phyloP scores from a whole-genome alignment of 192 early-diverging fungal genomes.

The Coemansia reversa region DNA sequence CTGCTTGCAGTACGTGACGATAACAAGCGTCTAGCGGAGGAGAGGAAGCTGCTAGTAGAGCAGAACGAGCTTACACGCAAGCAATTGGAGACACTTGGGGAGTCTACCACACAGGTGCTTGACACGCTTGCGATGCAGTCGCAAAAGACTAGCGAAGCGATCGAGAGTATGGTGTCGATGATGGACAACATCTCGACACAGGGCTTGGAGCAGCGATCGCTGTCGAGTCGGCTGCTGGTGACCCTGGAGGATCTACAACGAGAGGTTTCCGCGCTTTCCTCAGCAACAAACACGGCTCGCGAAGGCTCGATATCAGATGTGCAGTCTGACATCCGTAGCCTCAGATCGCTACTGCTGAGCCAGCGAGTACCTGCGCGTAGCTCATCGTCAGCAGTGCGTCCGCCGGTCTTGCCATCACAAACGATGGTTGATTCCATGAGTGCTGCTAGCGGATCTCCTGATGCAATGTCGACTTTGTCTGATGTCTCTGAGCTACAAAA shows the following conservation, averaged over 20 bases:
- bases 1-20: conserved; percentile 33
- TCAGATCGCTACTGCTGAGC: conserved; percentile 88
- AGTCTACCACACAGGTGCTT: conserved; percentile 64
- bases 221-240: conserved; percentile 28
- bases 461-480: background rate
- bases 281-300: conserved; percentile 17
- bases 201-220: conserved; percentile 22
- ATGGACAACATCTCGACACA: conserved; percentile 46
- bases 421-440: conserved; percentile 1
- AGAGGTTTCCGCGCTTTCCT: conserved; percentile 25
- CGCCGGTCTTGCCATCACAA: conserved; percentile 9
- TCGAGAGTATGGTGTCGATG: conserved; percentile 60
- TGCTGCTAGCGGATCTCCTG: conserved; percentile 5
- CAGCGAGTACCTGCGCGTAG: conserved; percentile 60
- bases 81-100: conserved; percentile 68
- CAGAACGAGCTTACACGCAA: conserved; percentile 72
- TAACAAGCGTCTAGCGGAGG: conserved; percentile 62
- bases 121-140: conserved; percentile 66
- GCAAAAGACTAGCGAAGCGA: conserved; percentile 64
- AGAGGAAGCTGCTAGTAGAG: conserved; percentile 59
- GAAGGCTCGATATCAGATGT: conserved; percentile 61
- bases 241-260: conserved; percentile 51
- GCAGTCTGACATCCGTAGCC: conserved; percentile 90
- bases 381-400: conserved; percentile 36
- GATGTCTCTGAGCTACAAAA: conserved; percentile 1